Conservation (phyloP, 2,329 filamentous ascomycete species). For the Beauveria asiatica region DNA sequence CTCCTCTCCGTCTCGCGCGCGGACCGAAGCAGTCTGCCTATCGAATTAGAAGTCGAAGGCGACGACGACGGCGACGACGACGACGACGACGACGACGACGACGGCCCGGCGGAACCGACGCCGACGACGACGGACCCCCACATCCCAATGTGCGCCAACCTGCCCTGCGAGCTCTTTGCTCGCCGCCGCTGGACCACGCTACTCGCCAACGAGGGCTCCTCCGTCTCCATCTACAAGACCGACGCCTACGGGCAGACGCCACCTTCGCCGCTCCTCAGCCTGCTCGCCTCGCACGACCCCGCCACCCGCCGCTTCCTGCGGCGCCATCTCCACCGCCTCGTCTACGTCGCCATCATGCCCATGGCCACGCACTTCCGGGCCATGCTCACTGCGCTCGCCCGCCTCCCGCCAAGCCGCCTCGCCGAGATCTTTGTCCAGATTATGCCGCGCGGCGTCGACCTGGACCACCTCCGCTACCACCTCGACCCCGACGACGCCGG, state of each 20-base stretch:
- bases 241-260: constrained; percentile 18
- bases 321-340: constrained; percentile 38
- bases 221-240: constrained; percentile 54
- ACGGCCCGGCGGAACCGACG: background rate
- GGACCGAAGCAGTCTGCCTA: background rate
- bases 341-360: constrained; percentile 61
- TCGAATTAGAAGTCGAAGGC: too few relatives aligned
- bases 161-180: constrained; percentile 40
- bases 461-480: constrained; percentile 22
- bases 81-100: constrained; percentile 8
- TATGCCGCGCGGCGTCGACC: constrained; percentile 28
- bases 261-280: constrained; percentile 36
- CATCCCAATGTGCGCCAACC: background rate
- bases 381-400: background rate
- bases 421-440: constrained; percentile 47
- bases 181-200: constrained; percentile 57
- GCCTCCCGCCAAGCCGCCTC: constrained; percentile 20
- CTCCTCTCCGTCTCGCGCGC: constrained; percentile 41
- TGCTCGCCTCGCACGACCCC: constrained; percentile 26
- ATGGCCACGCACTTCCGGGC: constrained; percentile 47
- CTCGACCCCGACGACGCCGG: background rate
- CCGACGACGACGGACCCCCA: background rate
- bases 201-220: constrained; percentile 67
- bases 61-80: background rate
- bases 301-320: constrained; percentile 27